Evolutionary conservation across 202 grass and related monocot genomes (phyloP).

Genomic region (Digitaria exilis): DNA sequence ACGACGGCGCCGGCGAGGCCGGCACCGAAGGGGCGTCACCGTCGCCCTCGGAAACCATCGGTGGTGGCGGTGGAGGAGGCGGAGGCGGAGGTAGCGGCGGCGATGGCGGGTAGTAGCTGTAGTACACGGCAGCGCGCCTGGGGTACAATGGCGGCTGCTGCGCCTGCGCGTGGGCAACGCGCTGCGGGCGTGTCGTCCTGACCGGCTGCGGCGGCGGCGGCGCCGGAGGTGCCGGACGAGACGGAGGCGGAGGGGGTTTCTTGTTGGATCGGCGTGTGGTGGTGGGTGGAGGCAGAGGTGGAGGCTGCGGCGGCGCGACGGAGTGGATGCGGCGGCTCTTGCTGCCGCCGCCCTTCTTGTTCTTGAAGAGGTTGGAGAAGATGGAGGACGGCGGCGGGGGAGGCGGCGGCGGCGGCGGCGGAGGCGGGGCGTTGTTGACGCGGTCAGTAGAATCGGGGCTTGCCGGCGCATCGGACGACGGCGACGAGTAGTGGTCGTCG

Average conservation of each 20-base stretch:
- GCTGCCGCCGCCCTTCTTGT: slow-evolving; percentile 67
- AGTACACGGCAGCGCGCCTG: slow-evolving; percentile 50
- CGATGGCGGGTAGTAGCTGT: slow-evolving; percentile 58
- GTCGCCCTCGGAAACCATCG: slow-evolving; percentile 34
- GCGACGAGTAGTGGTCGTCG: slow-evolving; percentile 42
- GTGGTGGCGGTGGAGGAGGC: slow-evolving; percentile 47
- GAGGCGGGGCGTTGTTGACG: slow-evolving; percentile 20
- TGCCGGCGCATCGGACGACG: slow-evolving; percentile 48
- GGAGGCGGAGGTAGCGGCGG: slow-evolving; percentile 52
- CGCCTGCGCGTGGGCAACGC: background rate
- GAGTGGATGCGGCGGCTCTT: slow-evolving; percentile 81
- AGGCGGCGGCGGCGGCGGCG: slow-evolving; percentile 21
- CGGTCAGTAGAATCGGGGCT: slow-evolving; percentile 41
- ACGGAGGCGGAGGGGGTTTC: slow-evolving; percentile 43
- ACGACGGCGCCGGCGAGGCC: slow-evolving; percentile 41
- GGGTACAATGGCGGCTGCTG: slow-evolving; percentile 33
- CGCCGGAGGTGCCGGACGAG: slow-evolving; percentile 39
- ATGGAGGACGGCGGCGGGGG: slow-evolving; percentile 67
- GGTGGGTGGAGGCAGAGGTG: slow-evolving; percentile 48
- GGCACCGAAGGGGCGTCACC: slow-evolving; percentile 29
- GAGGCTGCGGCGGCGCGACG: slow-evolving; percentile 50
- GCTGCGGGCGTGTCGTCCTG: slow-evolving; percentile 29
- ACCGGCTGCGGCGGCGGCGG: slow-evolving; percentile 21
- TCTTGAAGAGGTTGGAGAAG: slow-evolving; percentile 72
- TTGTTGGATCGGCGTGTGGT: slow-evolving; percentile 32